These are phyloP conservation scores for Seiridium unicorne DNA, from an alignment of 2,329 filamentous ascomycete species.

Conservation along the genomic window DNA sequence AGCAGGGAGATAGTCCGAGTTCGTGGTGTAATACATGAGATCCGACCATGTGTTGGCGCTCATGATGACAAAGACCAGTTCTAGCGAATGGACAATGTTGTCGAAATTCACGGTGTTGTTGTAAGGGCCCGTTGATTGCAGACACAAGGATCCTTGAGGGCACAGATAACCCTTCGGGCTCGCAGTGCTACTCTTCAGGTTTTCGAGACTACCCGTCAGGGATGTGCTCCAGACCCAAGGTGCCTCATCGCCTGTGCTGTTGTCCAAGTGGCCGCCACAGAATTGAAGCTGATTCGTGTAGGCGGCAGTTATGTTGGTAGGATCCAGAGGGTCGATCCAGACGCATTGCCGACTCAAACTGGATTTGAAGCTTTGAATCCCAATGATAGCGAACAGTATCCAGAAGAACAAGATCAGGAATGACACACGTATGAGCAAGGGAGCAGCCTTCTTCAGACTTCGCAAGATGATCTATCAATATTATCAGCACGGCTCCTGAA, in stretches of 20 bases:
- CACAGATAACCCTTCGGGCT: slow-evolving; percentile 84
- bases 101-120: slow-evolving; percentile 91
- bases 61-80: slow-evolving; percentile 97
- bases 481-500: slow-evolving; percentile 11
- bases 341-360: slow-evolving; percentile 76
- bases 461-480: slow-evolving; percentile 74
- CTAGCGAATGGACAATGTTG: slow-evolving; percentile 86
- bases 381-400: slow-evolving; percentile 94
- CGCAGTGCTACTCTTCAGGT: slow-evolving; percentile 49
- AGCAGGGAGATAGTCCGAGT: slow-evolving; percentile 85
- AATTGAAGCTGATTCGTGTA: slow-evolving; percentile 70
- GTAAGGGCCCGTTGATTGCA: slow-evolving; percentile 76
- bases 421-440: slow-evolving; percentile 85
- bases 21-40: slow-evolving; percentile 87
- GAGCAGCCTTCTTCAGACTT: slow-evolving; percentile 93
- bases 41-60: slow-evolving; percentile 96
- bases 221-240: slow-evolving; percentile 63
- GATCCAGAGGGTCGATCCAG: slow-evolving; percentile 67
- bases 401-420: slow-evolving; percentile 97
- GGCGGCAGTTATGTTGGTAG: slow-evolving; percentile 49
- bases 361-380: slow-evolving; percentile 92
- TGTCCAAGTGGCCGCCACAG: slow-evolving; percentile 79
- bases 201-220: slow-evolving; percentile 33
- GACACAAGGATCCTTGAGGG: slow-evolving; percentile 77
- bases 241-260: slow-evolving; percentile 50